Evolutionary conservation across 352 stramenopile genomes (phyloP).

Genomic region (Globisporangium emineosum): DNA sequence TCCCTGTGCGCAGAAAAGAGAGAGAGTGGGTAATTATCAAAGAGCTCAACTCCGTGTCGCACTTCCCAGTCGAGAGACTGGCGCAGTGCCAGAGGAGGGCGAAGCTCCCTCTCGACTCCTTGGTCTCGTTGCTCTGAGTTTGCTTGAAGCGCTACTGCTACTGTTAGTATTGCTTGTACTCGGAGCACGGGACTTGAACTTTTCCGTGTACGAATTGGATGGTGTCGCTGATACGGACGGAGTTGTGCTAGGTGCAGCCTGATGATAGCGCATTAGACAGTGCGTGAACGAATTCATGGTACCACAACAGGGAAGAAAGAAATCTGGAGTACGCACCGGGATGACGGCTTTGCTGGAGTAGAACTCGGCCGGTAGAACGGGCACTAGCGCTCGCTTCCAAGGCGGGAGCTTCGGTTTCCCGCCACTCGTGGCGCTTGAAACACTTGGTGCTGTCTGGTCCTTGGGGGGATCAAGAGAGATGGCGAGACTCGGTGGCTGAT

Average conservation of each 20-base stretch:
- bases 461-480: slow-evolving; percentile 3
- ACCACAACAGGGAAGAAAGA: neutral
- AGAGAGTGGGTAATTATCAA: too few species aligned
- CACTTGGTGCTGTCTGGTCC: neutral
- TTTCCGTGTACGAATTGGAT: slow-evolving; percentile 30
- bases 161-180: neutral
- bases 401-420: slow-evolving; percentile 29
- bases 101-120: slow-evolving; percentile 6
- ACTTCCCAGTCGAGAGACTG: slow-evolving; percentile 13
- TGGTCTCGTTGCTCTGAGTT: neutral
- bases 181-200: slow-evolving; percentile 24
- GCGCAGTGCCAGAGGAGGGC: slow-evolving; percentile 1
- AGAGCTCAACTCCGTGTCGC: too few species aligned
- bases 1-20: too few species aligned
- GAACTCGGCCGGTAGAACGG: slow-evolving; percentile 43
- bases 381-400: slow-evolving; percentile 62
- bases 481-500: neutral
- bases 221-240: neutral
- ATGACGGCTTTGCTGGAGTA: slow-evolving; percentile 52
- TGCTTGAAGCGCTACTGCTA: neutral
- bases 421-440: slow-evolving; percentile 8
- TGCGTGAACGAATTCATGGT: too few species aligned
- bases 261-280: too few species aligned
- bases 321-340: slow-evolving; percentile 24
- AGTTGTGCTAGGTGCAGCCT: neutral